Evolutionary conservation across 345 rosid genomes (phyloP), one percentile per base, ranked within the genome.

Genomic region (Populus alba): DNA sequence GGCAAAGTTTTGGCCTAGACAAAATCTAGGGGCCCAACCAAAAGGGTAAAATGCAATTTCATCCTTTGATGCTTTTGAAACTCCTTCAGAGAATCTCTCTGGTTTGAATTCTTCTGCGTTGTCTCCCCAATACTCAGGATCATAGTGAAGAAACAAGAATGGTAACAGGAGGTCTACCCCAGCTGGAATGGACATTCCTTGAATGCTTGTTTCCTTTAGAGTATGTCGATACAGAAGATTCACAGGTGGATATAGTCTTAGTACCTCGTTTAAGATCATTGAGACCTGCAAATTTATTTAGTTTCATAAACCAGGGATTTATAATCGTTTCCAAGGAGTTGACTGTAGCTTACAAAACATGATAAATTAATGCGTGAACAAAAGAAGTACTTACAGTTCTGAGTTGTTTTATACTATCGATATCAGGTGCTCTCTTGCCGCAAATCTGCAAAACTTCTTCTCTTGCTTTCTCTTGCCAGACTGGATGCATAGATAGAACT

Each of bases 381-480:
- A 11, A 59, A 25, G 15, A 59, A 6, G 73, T 74, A 77, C 85
- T 84, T n/a, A 86, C 85, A 23, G 71, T 79, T 67, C 83, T 87
- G 72, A 89, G 77, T 39, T 72, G 85, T 70, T 68, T 62, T 66
- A 89, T 13, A 45, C 68, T 81, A 55, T 86, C 86, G 25, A 47
- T 79, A 43, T 76, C 71, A 17, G 84, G 85, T 59, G 78, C 71
- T 0, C 39, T 76, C 45, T 80, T 78, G 8, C 86, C 84, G 68
- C 84, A 86, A 62, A 81, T 82, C 47, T 67, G 75, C 13, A 82
- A 22, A 59, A 88, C 90, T 82, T 90, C 93, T 45, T 87, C 78
- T 59, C 90, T 83, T 29, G 92, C 92, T 65, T 77, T 81, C 12
- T 81, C 85, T 79, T 90, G 95, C 95, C 92, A 90, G 9, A 80